Base-by-base conservation (phyloP, 1,139 yeast species). In the Debaryomyces fabryi region DNA sequence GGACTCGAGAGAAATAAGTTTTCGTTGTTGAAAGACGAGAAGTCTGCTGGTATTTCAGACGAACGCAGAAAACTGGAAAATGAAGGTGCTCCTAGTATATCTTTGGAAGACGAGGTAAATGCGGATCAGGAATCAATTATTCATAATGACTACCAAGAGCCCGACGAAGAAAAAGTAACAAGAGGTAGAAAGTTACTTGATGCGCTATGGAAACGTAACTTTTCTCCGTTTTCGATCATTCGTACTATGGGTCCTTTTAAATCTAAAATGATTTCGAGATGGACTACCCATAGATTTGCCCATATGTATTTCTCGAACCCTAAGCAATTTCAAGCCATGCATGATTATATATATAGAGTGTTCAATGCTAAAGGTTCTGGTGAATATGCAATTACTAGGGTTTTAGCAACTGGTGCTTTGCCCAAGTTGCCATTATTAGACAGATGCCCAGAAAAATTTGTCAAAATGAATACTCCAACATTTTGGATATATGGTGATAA, bases 341-440 rank as follows among this genome's bases (percentile, higher is more conserved):
- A 75, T 56, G 71, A 74, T 58, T 76, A 76, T 52, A 64, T 74
- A 18, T 74, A 72, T 54, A 64, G 79, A 49, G 59, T 69, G 2
- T 73, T 75, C 56, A 71, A 64, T 50, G 76, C 65, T 2, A 65
- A 60, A 39, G 81, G 81, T 0, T 73, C 78, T 8, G 81, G 81
- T 1, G 81, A 76, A 57, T 74, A 63, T 56, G 79, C 78, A 8
- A 64, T 76, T 30, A 74, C 79, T 1, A 62, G 79, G 48, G 57
- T 76, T 7, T 65, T 76, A 50, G 74, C 66, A 0, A 59, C 65
- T 32, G 76, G 75, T 4, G 79, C 77, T 1, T 58, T 74, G 44
- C 72, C 81, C 1, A 66, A 65, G 48, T 57, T 74, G n/a, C 81
- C 81, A 2, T 62, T 76, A 38, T 57, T 74, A 25, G 80, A 76